A percentile compares a stretch with the other conserved stretches of the same genome.
Conservation (phyloP, 768 basidiomycete genomes). For the Saitozyma podzolica region DNA sequence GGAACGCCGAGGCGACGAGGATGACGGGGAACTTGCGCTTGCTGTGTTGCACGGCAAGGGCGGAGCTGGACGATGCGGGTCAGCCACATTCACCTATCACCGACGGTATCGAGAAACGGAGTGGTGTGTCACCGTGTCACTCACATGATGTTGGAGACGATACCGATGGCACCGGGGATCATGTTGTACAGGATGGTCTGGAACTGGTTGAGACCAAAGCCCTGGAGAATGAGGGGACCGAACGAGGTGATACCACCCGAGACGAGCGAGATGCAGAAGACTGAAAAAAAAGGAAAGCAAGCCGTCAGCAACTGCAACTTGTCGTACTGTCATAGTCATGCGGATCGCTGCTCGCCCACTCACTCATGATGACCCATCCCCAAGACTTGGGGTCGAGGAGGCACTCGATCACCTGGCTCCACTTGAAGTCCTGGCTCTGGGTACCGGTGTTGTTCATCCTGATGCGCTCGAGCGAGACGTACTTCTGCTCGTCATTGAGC, state of each 20-base stretch:
- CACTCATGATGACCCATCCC: constrained; percentile 54
- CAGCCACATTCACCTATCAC: background rate
- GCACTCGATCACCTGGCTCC: constrained; percentile 36
- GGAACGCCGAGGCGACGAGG: constrained; percentile 23
- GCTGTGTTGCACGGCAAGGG: constrained; percentile 44
- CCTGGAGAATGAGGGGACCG: constrained; percentile 56
- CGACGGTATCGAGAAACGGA: background rate
- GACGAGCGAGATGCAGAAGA: constrained; percentile 18
- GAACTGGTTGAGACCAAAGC: constrained; percentile 53
- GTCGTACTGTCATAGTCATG: background rate
- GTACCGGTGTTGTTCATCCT: constrained; percentile 37
- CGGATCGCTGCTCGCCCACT: background rate
- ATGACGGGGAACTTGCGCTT: constrained; percentile 31
- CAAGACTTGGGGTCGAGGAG: constrained; percentile 56
- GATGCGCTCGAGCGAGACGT: constrained; percentile 42
- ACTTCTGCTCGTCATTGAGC: constrained; percentile 45
- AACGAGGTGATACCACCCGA: constrained; percentile 57
- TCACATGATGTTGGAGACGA: constrained; percentile 52
- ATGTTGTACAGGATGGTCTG: constrained; percentile 60
- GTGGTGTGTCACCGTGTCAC: background rate
- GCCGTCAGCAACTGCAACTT: constrained; percentile 29
- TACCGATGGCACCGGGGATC: constrained; percentile 56
- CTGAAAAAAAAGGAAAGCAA: constrained; percentile 5
- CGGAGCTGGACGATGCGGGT: constrained; percentile 30
- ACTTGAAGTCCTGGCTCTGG: constrained; percentile 38